Conservation (phyloP, 2,329 filamentous ascomycete species). For the Aspergillus fumigatus region DNA sequence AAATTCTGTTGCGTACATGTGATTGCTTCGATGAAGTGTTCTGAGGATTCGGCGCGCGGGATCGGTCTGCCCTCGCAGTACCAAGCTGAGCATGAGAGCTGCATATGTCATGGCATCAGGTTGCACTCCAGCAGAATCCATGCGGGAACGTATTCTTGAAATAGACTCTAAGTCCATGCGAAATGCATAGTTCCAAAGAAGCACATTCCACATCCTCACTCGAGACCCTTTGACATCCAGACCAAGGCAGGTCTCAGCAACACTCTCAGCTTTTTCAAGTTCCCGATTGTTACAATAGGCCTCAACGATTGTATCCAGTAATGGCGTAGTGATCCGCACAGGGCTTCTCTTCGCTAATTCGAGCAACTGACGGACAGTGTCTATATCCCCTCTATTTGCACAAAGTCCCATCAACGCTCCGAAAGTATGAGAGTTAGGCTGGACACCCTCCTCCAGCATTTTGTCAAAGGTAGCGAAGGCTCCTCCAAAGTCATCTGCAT, state of each 20-base stretch:
- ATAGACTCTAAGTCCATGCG: slow-evolving; percentile 55
- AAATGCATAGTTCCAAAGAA: slow-evolving; percentile 66
- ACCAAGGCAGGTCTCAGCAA: slow-evolving; percentile 55
- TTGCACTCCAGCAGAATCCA: slow-evolving; percentile 49
- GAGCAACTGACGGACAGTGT: slow-evolving; percentile 62
- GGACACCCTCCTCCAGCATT: slow-evolving; percentile 47
- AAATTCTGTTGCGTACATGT: slow-evolving; percentile 38
- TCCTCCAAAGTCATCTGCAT: slow-evolving; percentile 61
- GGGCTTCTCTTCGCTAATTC: slow-evolving; percentile 54
- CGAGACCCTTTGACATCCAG: slow-evolving; percentile 49
- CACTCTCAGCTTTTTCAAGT: slow-evolving; percentile 52
- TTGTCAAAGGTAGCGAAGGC: slow-evolving; percentile 61
- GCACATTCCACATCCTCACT: slow-evolving; percentile 70
- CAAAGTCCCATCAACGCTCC: slow-evolving; percentile 69
- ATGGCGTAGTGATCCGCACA: slow-evolving; percentile 51
- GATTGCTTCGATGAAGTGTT: slow-evolving; percentile 33
- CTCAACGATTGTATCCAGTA: slow-evolving; percentile 63
- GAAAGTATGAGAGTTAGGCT: slow-evolving; percentile 62
- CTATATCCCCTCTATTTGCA: slow-evolving; percentile 67
- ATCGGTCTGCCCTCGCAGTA: slow-evolving; percentile 49
- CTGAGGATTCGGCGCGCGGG: slow-evolving; percentile 51
- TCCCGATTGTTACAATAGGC: slow-evolving; percentile 60
- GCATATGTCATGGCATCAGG: slow-evolving; percentile 57
- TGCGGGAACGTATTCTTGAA: slow-evolving; percentile 51
- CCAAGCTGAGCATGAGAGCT: slow-evolving; percentile 56